Conservation (phyloP, 2,329 filamentous ascomycete genomes). For the Pseudogymnoascus sp. region DNA sequence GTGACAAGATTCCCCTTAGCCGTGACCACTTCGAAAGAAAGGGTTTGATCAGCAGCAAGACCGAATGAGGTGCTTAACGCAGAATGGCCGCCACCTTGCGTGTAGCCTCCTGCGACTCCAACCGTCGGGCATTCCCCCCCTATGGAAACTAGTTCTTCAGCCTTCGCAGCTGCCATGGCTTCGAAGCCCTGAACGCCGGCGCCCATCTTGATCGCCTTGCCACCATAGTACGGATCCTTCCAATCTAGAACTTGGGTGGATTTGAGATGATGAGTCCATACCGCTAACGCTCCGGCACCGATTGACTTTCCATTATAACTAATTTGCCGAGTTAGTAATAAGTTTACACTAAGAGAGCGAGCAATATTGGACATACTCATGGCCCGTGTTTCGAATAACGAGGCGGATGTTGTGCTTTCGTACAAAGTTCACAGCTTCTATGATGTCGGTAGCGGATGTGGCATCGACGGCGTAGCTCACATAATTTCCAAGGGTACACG, state of each 20-base stretch:
- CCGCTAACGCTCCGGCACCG: conserved; percentile 49
- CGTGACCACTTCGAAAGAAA: conserved; percentile 51
- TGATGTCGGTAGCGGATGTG: conserved; percentile 19
- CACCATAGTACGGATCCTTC: conserved; percentile 36
- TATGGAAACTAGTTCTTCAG: conserved; percentile 38
- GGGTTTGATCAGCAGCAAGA: conserved; percentile 50
- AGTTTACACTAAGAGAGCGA: neutral
- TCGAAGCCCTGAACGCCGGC: conserved; percentile 47
- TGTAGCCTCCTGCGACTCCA: conserved; percentile 52
- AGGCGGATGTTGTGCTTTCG: conserved; percentile 33
- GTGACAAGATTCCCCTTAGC: conserved; percentile 40
- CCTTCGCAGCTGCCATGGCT: conserved; percentile 35
- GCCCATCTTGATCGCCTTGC: conserved; percentile 45
- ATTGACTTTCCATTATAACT: conserved; percentile 50
- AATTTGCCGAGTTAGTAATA: neutral
- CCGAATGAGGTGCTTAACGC: conserved; percentile 47
- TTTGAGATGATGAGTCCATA: conserved; percentile 52
- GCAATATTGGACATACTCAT: conserved; percentile 34
- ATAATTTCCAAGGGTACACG: conserved; percentile 34
- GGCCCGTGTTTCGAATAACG: conserved; percentile 49
- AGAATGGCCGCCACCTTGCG: conserved; percentile 53
- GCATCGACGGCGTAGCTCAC: conserved; percentile 28
- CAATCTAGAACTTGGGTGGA: conserved; percentile 36
- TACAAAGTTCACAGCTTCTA: conserved; percentile 32
- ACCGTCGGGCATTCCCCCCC: conserved; percentile 50